Conservation (phyloP, 345 rosid genomes). For the Euphorbia lathyris region DNA sequence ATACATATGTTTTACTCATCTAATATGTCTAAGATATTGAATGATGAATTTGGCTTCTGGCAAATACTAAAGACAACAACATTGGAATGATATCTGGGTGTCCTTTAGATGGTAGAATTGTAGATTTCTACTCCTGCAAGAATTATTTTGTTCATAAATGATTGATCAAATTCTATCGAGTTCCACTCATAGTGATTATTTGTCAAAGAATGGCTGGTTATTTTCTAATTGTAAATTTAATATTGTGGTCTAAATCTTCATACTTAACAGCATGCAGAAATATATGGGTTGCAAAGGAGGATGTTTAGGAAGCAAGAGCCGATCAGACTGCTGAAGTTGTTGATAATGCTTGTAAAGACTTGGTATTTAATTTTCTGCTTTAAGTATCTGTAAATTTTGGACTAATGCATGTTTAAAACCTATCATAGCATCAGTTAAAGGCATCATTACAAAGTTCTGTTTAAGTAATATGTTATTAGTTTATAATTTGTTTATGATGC, state of each 20-base stretch:
- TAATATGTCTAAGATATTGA: too few species aligned
- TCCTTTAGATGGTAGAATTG: neutral
- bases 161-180: neutral
- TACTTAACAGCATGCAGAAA: slow-evolving; percentile 56
- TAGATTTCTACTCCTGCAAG: neutral
- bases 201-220: neutral
- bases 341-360: slow-evolving; percentile 76
- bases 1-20: neutral
- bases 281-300: slow-evolving; percentile 86
- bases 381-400: too few species aligned
- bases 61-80: too few species aligned
- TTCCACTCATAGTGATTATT: neutral
- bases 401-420: too few species aligned
- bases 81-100: neutral
- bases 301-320: slow-evolving; percentile 77
- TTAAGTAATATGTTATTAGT: too few species aligned
- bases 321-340: slow-evolving; percentile 97
- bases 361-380: too few species aligned
- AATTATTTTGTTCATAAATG: neutral
- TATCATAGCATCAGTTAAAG: too few species aligned
- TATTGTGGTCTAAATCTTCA: slow-evolving; percentile 7
- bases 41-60: too few species aligned
- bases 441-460: too few species aligned
- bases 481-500: too few species aligned
- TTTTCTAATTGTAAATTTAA: neutral